phyloP scores from a whole-genome alignment of 306 rosid species.

The Dryas octopetala region DNA sequence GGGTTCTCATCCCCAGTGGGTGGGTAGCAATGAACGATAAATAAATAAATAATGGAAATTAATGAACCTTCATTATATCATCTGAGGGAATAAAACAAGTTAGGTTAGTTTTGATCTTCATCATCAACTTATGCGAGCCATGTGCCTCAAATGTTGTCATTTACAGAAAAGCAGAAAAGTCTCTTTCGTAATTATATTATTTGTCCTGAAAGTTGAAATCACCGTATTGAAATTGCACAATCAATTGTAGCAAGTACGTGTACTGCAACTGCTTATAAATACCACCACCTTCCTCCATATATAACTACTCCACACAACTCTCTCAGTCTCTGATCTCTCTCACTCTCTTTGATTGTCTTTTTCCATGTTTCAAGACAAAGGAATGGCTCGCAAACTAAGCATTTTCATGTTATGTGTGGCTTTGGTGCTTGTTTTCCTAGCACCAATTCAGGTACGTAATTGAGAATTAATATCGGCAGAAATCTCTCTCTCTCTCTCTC shows the following conservation, averaged over 20 bases:
- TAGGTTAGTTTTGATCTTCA: no score
- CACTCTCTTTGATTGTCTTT: neutral
- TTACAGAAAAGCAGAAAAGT: neutral
- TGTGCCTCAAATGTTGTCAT: neutral
- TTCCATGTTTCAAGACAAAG: neutral
- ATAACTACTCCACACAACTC: neutral
- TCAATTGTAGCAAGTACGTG: neutral
- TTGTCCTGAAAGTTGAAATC: neutral
- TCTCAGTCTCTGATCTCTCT: neutral
- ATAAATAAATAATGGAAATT: no score
- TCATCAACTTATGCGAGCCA: neutral
- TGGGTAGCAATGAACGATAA: no score
- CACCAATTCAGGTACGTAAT: slow-evolving; percentile 13
- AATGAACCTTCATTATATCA: no score
- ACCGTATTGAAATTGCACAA: neutral
- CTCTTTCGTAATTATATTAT: neutral
- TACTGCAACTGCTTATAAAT: slow-evolving; percentile 14
- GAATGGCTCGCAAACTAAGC: slow-evolving; percentile 11
- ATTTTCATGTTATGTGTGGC: slow-evolving; percentile 18
- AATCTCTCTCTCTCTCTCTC: neutral
- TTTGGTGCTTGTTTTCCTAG: slow-evolving; percentile 4
- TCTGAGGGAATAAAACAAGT: no score
- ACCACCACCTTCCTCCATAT: neutral
- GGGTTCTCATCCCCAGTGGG: no score
- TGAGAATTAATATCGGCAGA: no score